Percentiles rank a stretch among this genome's conserved stretches.
These are phyloP conservation scores for Sphagnum tenellum DNA, from an alignment of 225 moss, liverwort and hornwort genomes.

Conservation along the genomic window DNA sequence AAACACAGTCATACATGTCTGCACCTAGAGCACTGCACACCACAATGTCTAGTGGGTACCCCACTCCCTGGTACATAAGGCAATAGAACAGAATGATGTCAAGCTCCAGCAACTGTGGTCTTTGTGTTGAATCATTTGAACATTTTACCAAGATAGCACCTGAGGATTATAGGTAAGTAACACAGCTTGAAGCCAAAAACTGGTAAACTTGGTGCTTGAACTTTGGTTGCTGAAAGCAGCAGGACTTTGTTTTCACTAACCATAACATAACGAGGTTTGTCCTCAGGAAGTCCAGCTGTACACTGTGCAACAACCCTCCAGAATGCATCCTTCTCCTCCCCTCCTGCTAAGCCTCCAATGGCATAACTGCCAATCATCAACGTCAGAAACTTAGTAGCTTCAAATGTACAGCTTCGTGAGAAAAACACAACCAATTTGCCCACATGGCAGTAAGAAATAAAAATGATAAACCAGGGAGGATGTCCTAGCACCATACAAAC, in stretches of 20 bases:
- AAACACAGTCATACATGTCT: slow-evolving; percentile 98
- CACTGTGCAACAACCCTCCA: slow-evolving; percentile 92
- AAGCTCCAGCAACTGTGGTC: neutral
- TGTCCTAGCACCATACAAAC: too few species aligned
- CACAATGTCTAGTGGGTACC: slow-evolving; percentile 90
- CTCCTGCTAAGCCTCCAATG: slow-evolving; percentile 85
- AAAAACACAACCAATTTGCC: too few species aligned
- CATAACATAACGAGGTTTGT: slow-evolving; percentile 99
- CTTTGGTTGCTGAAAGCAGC: neutral
- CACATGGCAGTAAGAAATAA: too few species aligned
- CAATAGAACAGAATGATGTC: neutral
- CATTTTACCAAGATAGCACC: too few species aligned
- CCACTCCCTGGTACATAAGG: slow-evolving; percentile 48
- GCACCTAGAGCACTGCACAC: slow-evolving; percentile 97
- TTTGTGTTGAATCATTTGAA: too few species aligned
- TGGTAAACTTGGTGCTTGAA: too few species aligned
- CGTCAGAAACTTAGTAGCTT: neutral
- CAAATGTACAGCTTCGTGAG: too few species aligned
- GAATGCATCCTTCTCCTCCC: slow-evolving; percentile 85
- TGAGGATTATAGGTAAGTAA: neutral
- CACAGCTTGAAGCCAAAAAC: neutral
- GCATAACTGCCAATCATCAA: slow-evolving; percentile 48
- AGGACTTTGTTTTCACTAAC: slow-evolving; percentile 11
- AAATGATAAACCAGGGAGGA: too few species aligned
- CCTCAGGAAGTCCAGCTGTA: slow-evolving; percentile 71